Conservation (phyloP, 441 rosid species). For the Bruguiera hainesii region DNA sequence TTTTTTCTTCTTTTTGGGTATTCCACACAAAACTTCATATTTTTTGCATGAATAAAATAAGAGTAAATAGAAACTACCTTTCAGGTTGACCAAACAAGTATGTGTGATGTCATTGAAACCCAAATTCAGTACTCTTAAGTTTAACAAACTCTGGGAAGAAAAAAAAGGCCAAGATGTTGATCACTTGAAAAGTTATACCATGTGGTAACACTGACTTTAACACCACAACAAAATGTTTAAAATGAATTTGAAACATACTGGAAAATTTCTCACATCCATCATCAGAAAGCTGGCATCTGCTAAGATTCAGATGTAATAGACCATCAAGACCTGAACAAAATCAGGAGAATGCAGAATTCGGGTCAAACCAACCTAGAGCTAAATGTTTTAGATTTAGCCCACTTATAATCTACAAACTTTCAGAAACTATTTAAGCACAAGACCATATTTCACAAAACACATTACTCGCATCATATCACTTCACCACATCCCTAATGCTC, state of each 20-base stretch:
- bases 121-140: conserved; percentile 73
- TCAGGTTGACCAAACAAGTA: conserved; percentile 76
- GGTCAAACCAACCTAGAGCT: not conserved
- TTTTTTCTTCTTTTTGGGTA: no score
- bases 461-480: no score
- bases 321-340: conserved; percentile 41
- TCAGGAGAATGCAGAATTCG: not conserved
- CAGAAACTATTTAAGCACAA: no score
- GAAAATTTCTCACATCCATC: conserved; percentile 61
- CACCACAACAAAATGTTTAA: not conserved
- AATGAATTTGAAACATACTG: conserved; percentile 26
- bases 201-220: not conserved
- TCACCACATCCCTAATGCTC: no score
- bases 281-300: conserved; percentile 48
- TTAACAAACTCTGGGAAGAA: conserved; percentile 42
- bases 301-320: conserved; percentile 53
- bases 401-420: no score
- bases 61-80: conserved; percentile 41
- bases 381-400: no score
- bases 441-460: no score
- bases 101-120: conserved; percentile 81
- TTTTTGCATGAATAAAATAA: not conserved
- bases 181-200: conserved; percentile 33
- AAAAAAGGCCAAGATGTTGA: conserved; percentile 32
- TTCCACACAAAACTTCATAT: no score